These are phyloP conservation scores for Piloderma croceum DNA, from an alignment of 768 basidiomycete genomes.

Conservation along the genomic window DNA sequence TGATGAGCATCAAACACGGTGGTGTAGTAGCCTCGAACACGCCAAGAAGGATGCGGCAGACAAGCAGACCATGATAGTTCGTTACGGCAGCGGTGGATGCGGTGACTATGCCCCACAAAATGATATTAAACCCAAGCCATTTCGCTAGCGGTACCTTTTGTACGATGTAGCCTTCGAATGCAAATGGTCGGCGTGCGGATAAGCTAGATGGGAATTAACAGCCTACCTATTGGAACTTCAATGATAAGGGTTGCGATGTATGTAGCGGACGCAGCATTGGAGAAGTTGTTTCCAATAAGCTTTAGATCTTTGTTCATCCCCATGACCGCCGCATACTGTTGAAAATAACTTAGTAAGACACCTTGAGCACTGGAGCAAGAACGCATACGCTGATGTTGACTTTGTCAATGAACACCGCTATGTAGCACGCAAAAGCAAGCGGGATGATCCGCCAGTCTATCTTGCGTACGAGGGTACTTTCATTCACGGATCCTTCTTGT, in stretches of 20 bases:
- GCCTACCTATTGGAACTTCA: conserved; percentile 12
- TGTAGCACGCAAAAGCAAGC: conserved; percentile 9
- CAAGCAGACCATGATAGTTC: conserved; percentile 10
- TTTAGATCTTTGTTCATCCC: conserved; percentile 12
- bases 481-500: conserved; percentile 8
- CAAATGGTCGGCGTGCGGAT: not conserved
- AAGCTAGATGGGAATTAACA: not conserved
- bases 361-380: not conserved
- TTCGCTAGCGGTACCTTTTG: conserved; percentile 14
- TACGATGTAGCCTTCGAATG: conserved; percentile 11
- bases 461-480: conserved; percentile 13
- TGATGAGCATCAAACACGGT: too few species aligned
- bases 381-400: not conserved
- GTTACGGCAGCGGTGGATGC: conserved; percentile 12
- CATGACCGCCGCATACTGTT: too few species aligned
- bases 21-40: conserved; percentile 13
- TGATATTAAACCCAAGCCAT: conserved; percentile 13
- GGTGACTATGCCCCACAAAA: too few species aligned
- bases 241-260: conserved; percentile 14
- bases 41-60: conserved; percentile 11
- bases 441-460: conserved; percentile 14
- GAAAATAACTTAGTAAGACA: conserved; percentile 10
- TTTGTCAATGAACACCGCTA: conserved; percentile 13
- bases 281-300: too few species aligned
- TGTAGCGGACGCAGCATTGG: conserved; percentile 13